These are phyloP conservation scores for Sphaerobolus stellatus DNA, from an alignment of 1,284 basidiomycete genomes.

Conservation along the genomic window DNA sequence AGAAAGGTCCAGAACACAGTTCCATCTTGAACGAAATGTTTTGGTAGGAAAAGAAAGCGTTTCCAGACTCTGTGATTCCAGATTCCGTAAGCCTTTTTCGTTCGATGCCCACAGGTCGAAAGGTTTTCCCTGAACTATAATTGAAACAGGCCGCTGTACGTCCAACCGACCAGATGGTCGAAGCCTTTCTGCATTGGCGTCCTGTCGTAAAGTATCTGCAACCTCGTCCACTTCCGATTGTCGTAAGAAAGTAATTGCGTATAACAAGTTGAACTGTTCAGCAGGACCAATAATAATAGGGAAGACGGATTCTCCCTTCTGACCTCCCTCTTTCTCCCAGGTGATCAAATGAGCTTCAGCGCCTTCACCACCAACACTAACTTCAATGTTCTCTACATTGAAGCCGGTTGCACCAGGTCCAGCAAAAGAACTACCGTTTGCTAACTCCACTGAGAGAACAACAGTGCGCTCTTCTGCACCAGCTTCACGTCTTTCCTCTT, in stretches of 20 bases:
- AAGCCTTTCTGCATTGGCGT: not conserved
- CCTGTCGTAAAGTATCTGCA: constrained; percentile 8
- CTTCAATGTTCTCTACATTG: constrained; percentile 67
- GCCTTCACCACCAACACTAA: constrained; percentile 73
- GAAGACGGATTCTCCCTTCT: constrained; percentile 51
- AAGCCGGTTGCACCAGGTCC: constrained; percentile 62
- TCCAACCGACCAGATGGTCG: not conserved
- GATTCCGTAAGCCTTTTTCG: not conserved
- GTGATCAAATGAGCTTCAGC: constrained; percentile 67
- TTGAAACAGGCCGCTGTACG: constrained; percentile 8
- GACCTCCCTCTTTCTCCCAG: constrained; percentile 55
- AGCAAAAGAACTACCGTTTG: constrained; percentile 57
- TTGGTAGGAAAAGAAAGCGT: too few species aligned
- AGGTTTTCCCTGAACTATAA: constrained; percentile 7
- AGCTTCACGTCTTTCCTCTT: constrained; percentile 58
- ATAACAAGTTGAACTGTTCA: constrained; percentile 86
- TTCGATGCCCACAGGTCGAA: not conserved
- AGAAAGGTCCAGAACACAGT: constrained; percentile 79
- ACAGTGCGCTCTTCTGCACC: constrained; percentile 80
- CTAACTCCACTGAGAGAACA: constrained; percentile 82
- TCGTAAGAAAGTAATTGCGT: constrained; percentile 74
- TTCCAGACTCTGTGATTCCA: too few species aligned
- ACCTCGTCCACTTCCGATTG: constrained; percentile 53
- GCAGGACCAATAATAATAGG: constrained; percentile 65
- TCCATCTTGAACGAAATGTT: constrained; percentile 82